Percentiles rank a stretch among this genome's conserved stretches.
These are phyloP conservation scores for Penicillium antarcticum DNA, from an alignment of 495 filamentous ascomycete species.

Conservation along the genomic window DNA sequence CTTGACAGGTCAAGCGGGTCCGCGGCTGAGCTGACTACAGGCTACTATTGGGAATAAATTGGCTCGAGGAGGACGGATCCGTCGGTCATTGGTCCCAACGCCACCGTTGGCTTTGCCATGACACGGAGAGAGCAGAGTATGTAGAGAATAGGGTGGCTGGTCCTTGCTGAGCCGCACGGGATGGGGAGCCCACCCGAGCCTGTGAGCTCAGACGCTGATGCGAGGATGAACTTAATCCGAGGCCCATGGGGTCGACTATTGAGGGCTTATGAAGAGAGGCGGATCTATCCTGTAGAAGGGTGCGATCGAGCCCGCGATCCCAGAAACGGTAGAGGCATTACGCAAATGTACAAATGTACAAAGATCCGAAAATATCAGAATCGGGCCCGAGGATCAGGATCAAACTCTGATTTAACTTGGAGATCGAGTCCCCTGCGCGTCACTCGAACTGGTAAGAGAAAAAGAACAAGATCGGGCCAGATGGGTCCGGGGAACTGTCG, in stretches of 20 bases:
- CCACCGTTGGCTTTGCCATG: neutral
- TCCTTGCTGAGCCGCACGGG: constrained; percentile 18
- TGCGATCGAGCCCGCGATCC: constrained; percentile 1
- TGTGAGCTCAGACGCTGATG: neutral
- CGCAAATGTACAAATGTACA: no score
- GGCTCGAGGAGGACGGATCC: constrained; percentile 6
- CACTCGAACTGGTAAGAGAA: constrained; percentile 20
- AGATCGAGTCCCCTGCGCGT: constrained; percentile 14
- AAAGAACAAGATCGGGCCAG: constrained; percentile 1
- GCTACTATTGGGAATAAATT: constrained; percentile 21
- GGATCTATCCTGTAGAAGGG: no score
- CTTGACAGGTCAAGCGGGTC: constrained; percentile 25
- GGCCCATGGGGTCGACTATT: no score
- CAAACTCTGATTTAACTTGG: constrained; percentile 5
- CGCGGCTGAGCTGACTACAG: constrained; percentile 11
- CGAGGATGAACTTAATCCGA: neutral
- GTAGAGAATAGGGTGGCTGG: neutral
- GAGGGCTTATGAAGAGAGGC: no score
- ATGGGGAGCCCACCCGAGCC: neutral
- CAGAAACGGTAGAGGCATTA: neutral
- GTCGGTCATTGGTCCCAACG: constrained; percentile 8
- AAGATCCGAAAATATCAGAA: neutral
- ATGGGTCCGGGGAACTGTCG: constrained; percentile 21
- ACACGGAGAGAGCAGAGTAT: neutral
- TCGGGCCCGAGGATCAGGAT: constrained; percentile 8